These are phyloP conservation scores for Boletus rubropictus DNA, from an alignment of 768 basidiomycete genomes.

Conservation along the genomic window DNA sequence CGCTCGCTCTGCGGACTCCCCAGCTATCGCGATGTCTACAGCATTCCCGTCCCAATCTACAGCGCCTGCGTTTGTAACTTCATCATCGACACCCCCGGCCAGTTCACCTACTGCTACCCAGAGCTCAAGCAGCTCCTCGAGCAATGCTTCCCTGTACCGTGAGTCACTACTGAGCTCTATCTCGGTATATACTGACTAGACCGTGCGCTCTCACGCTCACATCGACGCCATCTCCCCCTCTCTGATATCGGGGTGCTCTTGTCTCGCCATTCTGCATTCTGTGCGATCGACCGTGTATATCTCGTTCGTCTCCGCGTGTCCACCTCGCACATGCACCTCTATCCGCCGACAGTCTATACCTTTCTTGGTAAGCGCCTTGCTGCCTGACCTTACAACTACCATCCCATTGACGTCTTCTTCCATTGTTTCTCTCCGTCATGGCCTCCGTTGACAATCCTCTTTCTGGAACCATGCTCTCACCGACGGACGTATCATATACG, in stretches of 20 bases:
- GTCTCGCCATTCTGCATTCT: neutral
- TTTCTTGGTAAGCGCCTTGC: constrained; percentile 26
- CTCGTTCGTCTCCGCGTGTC: neutral
- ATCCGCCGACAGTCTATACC: constrained; percentile 25
- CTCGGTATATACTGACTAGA: constrained; percentile 19
- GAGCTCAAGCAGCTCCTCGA: neutral
- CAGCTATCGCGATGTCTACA: constrained; percentile 10
- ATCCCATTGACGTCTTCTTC: neutral
- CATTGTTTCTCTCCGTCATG: constrained; percentile 9
- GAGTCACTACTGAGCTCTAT: constrained; percentile 12
- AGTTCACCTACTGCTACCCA: neutral
- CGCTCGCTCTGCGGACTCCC: neutral
- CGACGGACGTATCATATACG: constrained; percentile 29
- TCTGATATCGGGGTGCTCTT: neutral
- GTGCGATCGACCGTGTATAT: constrained; percentile 2
- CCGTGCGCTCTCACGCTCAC: constrained; percentile 5
- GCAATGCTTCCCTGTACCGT: constrained; percentile 27
- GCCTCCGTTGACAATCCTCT: constrained; percentile 6
- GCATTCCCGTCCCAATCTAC: neutral
- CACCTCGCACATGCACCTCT: neutral
- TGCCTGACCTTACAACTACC: neutral
- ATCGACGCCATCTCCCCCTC: neutral
- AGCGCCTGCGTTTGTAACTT: too few species aligned
- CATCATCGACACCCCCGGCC: neutral
- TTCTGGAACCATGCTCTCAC: neutral